Conservation (phyloP, 495 filamentous ascomycete genomes). For the Chaetomium tenue region DNA sequence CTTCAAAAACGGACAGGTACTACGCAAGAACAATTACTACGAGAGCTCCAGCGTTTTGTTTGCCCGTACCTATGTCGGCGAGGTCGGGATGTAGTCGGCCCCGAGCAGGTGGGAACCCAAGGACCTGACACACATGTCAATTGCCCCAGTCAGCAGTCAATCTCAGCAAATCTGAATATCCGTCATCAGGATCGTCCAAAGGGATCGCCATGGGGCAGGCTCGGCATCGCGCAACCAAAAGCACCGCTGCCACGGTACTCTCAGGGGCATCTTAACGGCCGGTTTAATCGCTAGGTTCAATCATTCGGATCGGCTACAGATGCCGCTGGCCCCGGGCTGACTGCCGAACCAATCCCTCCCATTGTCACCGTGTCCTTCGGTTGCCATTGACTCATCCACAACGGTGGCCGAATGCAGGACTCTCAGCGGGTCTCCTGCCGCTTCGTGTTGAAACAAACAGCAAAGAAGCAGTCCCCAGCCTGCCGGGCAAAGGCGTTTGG, state of each 20-base stretch:
- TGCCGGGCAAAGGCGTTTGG: not conserved
- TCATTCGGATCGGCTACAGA: not conserved
- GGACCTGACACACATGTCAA: not conserved
- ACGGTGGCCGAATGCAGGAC: not conserved
- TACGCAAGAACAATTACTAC: not conserved
- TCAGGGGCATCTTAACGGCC: not conserved
- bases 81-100: too few relatives aligned
- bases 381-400: not conserved
- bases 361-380: conserved; percentile 1
- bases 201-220: not conserved
- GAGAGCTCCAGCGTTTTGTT: not conserved
- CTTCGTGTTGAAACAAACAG: not conserved
- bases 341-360: conserved; percentile 1
- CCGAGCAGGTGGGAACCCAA: not conserved
- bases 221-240: conserved; percentile 1
- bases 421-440: not conserved
- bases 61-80: not conserved
- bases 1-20: not conserved
- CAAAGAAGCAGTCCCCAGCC: not conserved
- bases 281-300: not conserved
- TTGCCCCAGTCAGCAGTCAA: too few relatives aligned
- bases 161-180: too few relatives aligned
- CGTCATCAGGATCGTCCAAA: conserved; percentile 7
- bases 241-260: conserved; percentile 8
- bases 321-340: not conserved